These are phyloP conservation scores for Penicillium nucicola DNA, from an alignment of 495 filamentous ascomycete genomes.

Conservation along the genomic window DNA sequence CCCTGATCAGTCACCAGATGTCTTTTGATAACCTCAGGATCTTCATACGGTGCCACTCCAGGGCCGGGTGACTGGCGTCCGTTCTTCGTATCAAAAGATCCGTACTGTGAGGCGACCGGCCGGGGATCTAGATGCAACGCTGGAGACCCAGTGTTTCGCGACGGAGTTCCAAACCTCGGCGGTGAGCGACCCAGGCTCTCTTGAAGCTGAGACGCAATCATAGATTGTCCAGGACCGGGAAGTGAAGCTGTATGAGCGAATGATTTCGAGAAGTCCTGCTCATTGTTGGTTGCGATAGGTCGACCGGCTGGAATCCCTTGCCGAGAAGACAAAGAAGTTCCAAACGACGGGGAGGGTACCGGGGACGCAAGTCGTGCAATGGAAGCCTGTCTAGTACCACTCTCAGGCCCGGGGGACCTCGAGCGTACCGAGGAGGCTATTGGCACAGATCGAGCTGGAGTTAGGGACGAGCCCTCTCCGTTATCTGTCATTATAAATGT, in stretches of 20 bases:
- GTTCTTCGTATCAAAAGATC: conserved; percentile 68
- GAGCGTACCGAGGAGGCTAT: conserved; percentile 36
- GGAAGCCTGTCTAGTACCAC: conserved; percentile 59
- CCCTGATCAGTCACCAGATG: conserved; percentile 63
- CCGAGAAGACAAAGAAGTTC: conserved; percentile 41
- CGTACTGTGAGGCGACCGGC: conserved; percentile 64
- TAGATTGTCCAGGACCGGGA: conserved; percentile 68
- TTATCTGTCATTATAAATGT: conserved; percentile 35
- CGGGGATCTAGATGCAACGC: conserved; percentile 41
- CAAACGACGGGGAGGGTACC: conserved; percentile 48
- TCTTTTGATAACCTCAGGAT: conserved; percentile 75
- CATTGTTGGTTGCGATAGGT: conserved; percentile 16
- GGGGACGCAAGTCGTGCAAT: conserved; percentile 73
- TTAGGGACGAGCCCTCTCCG: conserved; percentile 36
- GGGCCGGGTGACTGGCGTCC: conserved; percentile 33
- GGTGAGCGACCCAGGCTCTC: conserved; percentile 56
- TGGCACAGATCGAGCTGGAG: conserved; percentile 31
- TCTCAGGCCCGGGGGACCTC: conserved; percentile 42
- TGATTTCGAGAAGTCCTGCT: conserved; percentile 31
- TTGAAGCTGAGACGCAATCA: conserved; percentile 72
- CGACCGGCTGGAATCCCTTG: conserved; percentile 35
- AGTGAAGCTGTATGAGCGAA: conserved; percentile 41
- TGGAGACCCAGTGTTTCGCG: conserved; percentile 56
- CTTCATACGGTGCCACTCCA: conserved; percentile 57
- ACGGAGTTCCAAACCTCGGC: conserved; percentile 47